Evolutionary conservation across 768 basidiomycete genomes (phyloP).

Genomic region (Pleurotus giganteus): DNA sequence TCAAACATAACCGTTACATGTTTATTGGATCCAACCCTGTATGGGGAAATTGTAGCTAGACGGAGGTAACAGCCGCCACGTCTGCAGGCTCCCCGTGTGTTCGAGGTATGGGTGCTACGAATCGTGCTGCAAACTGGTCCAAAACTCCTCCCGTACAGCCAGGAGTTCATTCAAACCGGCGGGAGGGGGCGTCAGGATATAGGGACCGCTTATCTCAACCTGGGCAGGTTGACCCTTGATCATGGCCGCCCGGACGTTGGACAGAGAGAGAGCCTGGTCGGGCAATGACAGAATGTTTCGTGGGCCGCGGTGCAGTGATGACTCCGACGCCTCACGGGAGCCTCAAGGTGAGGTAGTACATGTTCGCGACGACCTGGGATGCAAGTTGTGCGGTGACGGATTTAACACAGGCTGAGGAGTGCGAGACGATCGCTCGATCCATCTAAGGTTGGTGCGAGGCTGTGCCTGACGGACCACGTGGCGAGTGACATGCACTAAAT

Average conservation of each 20-base stretch:
- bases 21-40: not conserved
- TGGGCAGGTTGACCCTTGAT: constrained; percentile 1
- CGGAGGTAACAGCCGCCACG: no score
- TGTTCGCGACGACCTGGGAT: not conserved
- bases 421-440: not conserved
- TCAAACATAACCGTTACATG: not conserved
- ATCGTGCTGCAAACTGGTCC: not conserved
- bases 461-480: not conserved
- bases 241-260: no score
- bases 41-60: not conserved
- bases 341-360: not conserved
- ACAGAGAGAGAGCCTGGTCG: no score
- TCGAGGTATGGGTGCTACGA: no score
- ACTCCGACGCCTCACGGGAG: not conserved
- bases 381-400: not conserved
- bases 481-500: not conserved
- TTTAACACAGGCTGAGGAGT: not conserved
- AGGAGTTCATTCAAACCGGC: constrained; percentile 2
- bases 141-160: not conserved
- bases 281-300: no score
- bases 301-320: not conserved
- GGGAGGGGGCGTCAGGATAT: constrained; percentile 6
- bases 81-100: no score
- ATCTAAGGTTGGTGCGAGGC: not conserved
- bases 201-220: not conserved